A percentile compares a stretch with the other conserved stretches of the same genome.
phyloP scores from a whole-genome alignment of 176 grass and related monocot species.

The Triticum aestivum region DNA sequence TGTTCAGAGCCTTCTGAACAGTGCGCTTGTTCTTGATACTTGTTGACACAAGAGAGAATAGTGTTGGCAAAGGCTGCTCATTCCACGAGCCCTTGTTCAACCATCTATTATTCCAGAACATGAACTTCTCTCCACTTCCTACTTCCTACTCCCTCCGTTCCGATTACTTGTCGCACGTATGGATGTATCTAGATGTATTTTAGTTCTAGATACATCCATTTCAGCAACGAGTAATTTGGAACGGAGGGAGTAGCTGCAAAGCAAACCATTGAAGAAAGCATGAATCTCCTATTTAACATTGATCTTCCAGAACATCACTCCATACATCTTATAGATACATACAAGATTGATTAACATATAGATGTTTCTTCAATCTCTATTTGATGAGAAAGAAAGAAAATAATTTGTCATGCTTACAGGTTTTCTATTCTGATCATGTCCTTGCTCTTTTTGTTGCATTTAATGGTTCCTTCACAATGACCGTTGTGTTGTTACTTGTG shows the following conservation, averaged over 20 bases:
- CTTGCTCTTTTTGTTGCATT: neutral
- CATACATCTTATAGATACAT: neutral
- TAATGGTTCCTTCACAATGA: neutral
- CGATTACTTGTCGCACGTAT: too few species aligned
- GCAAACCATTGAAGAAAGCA: neutral
- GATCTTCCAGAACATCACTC: neutral
- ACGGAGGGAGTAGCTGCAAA: neutral
- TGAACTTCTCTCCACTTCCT: neutral
- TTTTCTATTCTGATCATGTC: neutral
- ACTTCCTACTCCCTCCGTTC: neutral
- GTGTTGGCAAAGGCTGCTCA: neutral
- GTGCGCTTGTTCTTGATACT: neutral
- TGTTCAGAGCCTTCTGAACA: neutral
- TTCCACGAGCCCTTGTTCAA: neutral
- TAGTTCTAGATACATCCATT: too few species aligned
- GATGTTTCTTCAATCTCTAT: neutral
- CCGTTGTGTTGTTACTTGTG: fast-evolving
- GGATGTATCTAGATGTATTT: too few species aligned
- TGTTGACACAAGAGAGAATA: too few species aligned
- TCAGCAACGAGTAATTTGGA: too few species aligned
- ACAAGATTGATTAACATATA: neutral
- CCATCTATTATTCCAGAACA: neutral
- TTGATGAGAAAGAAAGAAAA: neutral
- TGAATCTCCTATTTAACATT: neutral
- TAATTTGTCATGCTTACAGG: neutral